Percentiles rank a stretch among this genome's conserved stretches.
Conservation (phyloP, 371 early-diverging fungal genomes). For the Mortierella sp. region DNA sequence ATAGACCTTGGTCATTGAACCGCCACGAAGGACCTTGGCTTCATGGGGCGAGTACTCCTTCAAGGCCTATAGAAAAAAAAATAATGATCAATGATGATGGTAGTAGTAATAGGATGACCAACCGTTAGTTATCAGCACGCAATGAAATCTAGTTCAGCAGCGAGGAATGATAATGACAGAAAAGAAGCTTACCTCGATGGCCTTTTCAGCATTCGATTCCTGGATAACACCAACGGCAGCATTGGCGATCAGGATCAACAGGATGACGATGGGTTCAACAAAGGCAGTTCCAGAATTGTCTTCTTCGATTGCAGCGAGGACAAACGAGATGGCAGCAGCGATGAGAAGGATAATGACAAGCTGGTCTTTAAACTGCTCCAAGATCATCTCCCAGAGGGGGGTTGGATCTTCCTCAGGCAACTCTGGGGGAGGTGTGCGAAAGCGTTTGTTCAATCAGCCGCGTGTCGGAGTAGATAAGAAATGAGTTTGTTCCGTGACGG, state of each 20-base stretch:
- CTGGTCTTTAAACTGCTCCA: slow-evolving; percentile 98
- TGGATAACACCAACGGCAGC: slow-evolving; percentile 97
- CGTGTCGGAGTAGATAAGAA: background rate
- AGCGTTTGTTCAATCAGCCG: background rate
- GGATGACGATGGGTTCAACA: slow-evolving; percentile 97
- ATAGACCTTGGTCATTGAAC: slow-evolving; percentile 71
- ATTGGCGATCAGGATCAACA: slow-evolving; percentile 96
- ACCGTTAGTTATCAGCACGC: background rate
- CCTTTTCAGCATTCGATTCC: slow-evolving; percentile 96
- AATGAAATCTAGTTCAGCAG: too few relatives aligned
- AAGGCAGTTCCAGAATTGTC: slow-evolving; percentile 78
- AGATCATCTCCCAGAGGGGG: slow-evolving; percentile 90
- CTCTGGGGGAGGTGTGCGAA: slow-evolving; percentile 54
- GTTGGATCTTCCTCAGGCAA: slow-evolving; percentile 88
- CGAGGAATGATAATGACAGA: background rate
- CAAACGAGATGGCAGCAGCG: slow-evolving; percentile 94
- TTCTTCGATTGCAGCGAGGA: slow-evolving; percentile 91
- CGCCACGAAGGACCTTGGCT: slow-evolving; percentile 88
- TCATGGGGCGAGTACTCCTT: slow-evolving; percentile 96
- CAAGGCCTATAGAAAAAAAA: slow-evolving; percentile 69
- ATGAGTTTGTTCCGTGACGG: background rate
- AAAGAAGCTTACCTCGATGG: slow-evolving; percentile 82
- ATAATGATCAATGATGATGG: background rate
- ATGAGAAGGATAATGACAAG: slow-evolving; percentile 93
- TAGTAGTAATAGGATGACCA: background rate